phyloP scores from a whole-genome alignment of 495 filamentous ascomycete genomes.

The Daldinia grandis region DNA sequence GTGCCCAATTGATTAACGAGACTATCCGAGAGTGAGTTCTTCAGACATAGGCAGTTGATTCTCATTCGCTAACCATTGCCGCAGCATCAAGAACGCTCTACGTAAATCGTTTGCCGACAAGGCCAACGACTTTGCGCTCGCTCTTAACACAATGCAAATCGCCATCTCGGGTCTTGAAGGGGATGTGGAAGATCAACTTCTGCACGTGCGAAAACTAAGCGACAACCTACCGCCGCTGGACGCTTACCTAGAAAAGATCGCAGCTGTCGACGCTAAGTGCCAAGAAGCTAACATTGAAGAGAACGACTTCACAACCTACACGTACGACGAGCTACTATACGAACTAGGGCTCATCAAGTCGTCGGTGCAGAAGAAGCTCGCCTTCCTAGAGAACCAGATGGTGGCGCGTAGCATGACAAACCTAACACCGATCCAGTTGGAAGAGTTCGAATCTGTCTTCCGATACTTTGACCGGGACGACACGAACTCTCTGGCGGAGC shows the following conservation, averaged over 20 bases:
- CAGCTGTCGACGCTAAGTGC: slow-evolving; percentile 83
- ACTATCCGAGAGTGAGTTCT: slow-evolving; percentile 84
- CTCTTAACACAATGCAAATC: slow-evolving; percentile 89
- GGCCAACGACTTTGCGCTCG: slow-evolving; percentile 95
- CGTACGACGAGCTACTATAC: slow-evolving; percentile 93
- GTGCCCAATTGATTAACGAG: slow-evolving; percentile 94
- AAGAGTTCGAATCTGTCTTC: slow-evolving; percentile 98
- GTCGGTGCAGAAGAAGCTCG: slow-evolving; percentile 91
- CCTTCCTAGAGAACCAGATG: slow-evolving; percentile 95
- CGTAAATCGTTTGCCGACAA: slow-evolving; percentile 92
- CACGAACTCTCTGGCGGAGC: slow-evolving; percentile 87
- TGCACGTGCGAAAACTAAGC: slow-evolving; percentile 81
- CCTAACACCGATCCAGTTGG: slow-evolving; percentile 94
- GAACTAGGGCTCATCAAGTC: slow-evolving; percentile 90
- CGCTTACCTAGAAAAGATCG: slow-evolving; percentile 84
- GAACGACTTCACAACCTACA: slow-evolving; percentile 98
- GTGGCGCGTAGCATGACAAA: slow-evolving; percentile 99
- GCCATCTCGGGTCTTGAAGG: slow-evolving; percentile 95
- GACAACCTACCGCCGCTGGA: slow-evolving; percentile 86
- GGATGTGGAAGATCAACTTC: slow-evolving; percentile 91
- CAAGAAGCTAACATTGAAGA: slow-evolving; percentile 97
- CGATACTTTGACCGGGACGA: slow-evolving; percentile 96
- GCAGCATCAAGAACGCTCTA: slow-evolving; percentile 90
- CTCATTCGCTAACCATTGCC: slow-evolving; percentile 18
- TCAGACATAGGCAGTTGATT: neutral